A percentile compares a stretch with the other conserved stretches of the same genome.
Conservation (phyloP, 2,329 filamentous ascomycete species). For the Colletotrichum destructivum region DNA sequence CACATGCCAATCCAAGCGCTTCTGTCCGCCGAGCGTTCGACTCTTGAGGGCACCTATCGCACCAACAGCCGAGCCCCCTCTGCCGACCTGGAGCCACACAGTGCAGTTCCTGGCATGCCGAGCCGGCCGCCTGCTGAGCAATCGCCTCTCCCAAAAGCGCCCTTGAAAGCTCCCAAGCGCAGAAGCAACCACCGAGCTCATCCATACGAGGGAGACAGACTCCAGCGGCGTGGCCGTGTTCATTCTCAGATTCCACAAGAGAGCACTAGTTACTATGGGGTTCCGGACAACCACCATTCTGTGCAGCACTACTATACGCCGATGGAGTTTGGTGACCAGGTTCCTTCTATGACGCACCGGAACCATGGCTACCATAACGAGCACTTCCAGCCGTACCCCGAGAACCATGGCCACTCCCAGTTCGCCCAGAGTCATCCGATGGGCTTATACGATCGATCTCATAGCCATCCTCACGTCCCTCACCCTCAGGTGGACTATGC, state of each 20-base stretch:
- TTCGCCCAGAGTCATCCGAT: background rate
- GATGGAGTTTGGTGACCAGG: background rate
- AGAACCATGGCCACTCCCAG: background rate
- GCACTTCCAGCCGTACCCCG: background rate
- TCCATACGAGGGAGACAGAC: slow-evolving; percentile 1
- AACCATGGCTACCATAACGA: background rate
- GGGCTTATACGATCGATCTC: background rate
- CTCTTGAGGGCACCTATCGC: background rate
- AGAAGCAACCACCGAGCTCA: background rate
- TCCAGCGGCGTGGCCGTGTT: background rate
- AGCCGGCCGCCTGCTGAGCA: background rate
- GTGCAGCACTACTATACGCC: background rate
- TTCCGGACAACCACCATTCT: too few species aligned
- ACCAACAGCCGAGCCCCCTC: background rate
- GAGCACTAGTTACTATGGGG: background rate
- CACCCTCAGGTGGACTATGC: background rate
- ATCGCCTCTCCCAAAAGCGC: background rate
- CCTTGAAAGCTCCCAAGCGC: background rate
- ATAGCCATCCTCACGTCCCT: background rate
- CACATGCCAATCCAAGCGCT: background rate
- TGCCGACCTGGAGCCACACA: background rate
- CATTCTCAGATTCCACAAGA: background rate
- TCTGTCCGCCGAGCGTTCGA: background rate
- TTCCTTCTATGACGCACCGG: background rate
- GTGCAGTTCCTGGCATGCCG: background rate